A percentile compares a stretch with the other conserved stretches of the same genome.
Evolutionary conservation across 768 basidiomycete species (phyloP).

Genomic region (Xerocomellus dryophilus): DNA sequence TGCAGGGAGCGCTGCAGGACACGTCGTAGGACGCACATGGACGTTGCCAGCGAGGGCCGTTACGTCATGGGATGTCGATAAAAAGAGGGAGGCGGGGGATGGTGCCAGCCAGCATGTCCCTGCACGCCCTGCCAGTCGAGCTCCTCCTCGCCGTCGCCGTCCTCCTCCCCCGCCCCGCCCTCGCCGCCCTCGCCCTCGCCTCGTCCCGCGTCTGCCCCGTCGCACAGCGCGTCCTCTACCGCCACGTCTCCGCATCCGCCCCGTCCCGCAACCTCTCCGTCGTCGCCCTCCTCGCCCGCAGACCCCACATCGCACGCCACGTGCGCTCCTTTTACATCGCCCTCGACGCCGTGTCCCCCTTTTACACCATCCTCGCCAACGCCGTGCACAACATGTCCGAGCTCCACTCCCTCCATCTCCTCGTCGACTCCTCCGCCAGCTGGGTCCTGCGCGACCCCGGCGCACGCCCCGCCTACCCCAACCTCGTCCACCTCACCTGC

Average conservation of each 20-base stretch:
- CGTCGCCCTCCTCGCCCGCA: conserved; percentile 54
- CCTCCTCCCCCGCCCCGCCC: conserved; percentile 33
- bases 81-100: neutral
- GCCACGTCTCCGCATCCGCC: conserved; percentile 47
- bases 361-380: conserved; percentile 46
- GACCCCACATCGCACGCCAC: conserved; percentile 53
- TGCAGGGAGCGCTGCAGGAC: neutral
- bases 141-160: conserved; percentile 54
- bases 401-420: conserved; percentile 50
- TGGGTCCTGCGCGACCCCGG: conserved; percentile 47
- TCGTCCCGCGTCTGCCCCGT: conserved; percentile 41
- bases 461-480: conserved; percentile 35
- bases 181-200: conserved; percentile 49
- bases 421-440: conserved; percentile 46
- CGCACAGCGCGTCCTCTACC: conserved; percentile 64
- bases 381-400: conserved; percentile 63
- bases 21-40: conserved; percentile 1
- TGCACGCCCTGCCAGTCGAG: conserved; percentile 54
- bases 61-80: conserved; percentile 10
- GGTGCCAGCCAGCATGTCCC: conserved; percentile 38
- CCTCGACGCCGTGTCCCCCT: conserved; percentile 41
- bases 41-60: conserved; percentile 1
- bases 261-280: conserved; percentile 45
- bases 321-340: conserved; percentile 63
- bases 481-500: conserved; percentile 53